These are phyloP conservation scores for Diaporthe ampelina DNA, from an alignment of 2,329 filamentous ascomycete genomes.

Conservation along the genomic window DNA sequence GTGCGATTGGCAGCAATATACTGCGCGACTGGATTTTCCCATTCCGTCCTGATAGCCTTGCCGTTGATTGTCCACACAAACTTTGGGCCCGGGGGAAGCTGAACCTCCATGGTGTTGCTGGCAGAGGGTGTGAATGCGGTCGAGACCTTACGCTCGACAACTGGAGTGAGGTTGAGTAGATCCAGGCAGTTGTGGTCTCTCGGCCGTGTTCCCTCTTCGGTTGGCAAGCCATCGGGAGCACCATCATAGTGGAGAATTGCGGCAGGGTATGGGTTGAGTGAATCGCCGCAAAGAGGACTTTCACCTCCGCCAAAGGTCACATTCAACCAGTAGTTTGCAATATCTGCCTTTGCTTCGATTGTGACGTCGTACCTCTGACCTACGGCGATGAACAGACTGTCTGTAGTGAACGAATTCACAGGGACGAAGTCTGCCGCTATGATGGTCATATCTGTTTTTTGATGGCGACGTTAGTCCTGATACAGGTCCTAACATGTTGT, in stretches of 20 bases:
- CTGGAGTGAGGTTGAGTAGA: slow-evolving; percentile 57
- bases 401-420: slow-evolving; percentile 62
- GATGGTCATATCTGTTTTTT: slow-evolving; percentile 56
- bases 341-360: slow-evolving; percentile 55
- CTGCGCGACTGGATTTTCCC: slow-evolving; percentile 57
- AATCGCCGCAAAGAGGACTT: slow-evolving; percentile 48
- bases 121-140: slow-evolving; percentile 47
- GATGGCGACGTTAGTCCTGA: too few species aligned
- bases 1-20: slow-evolving; percentile 50
- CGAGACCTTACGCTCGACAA: slow-evolving; percentile 48
- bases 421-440: slow-evolving; percentile 67
- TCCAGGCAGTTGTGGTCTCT: slow-evolving; percentile 39
- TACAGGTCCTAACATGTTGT: too few species aligned
- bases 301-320: slow-evolving; percentile 48
- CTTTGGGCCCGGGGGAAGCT: slow-evolving; percentile 44
- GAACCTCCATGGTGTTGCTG: slow-evolving; percentile 46
- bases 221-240: slow-evolving; percentile 50
- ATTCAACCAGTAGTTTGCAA: slow-evolving; percentile 58
- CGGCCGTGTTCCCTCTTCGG: slow-evolving; percentile 46
- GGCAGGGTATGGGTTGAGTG: slow-evolving; percentile 51
- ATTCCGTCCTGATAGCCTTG: slow-evolving; percentile 54
- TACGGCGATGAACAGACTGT: slow-evolving; percentile 65
- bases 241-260: slow-evolving; percentile 56
- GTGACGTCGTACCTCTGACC: slow-evolving; percentile 63
- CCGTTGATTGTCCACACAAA: slow-evolving; percentile 53